A percentile compares a stretch with the other conserved stretches of the same genome.
phyloP scores from a whole-genome alignment of 495 filamentous ascomycete species.

The Penicillium goetzii region DNA sequence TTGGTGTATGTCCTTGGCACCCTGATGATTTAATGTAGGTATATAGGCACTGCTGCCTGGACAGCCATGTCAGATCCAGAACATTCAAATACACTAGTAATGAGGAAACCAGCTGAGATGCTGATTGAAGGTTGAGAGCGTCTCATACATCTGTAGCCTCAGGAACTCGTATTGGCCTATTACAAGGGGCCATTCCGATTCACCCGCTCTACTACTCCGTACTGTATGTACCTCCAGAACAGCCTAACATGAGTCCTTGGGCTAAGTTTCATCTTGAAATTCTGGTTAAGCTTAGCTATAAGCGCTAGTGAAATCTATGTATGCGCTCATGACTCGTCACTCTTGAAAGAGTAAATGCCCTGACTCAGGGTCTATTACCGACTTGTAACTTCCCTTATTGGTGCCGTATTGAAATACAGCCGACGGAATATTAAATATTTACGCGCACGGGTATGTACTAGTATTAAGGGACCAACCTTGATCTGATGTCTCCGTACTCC shows the following conservation, averaged over 20 bases:
- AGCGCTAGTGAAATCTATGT: background rate
- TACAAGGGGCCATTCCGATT: background rate
- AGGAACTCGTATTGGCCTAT: background rate
- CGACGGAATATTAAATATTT: background rate
- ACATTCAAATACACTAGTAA: background rate
- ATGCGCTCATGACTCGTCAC: conserved; percentile 5
- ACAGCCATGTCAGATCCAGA: background rate
- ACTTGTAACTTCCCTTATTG: background rate
- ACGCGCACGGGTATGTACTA: background rate
- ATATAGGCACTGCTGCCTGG: background rate
- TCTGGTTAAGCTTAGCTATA: conserved; percentile 1
- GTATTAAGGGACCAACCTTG: background rate
- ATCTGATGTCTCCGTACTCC: background rate
- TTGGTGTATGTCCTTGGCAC: background rate
- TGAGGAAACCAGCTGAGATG: background rate
- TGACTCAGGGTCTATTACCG: background rate
- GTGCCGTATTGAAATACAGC: background rate
- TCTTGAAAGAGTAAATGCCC: background rate
- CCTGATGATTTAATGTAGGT: background rate
- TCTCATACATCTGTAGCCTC: background rate
- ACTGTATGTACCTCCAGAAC: background rate
- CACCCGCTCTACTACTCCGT: background rate
- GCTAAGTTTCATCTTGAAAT: background rate
- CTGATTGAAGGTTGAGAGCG: background rate
- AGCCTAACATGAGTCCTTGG: background rate